Evolutionary conservation across 2,329 filamentous ascomycete species (phyloP), one percentile per base, ranked within the genome.

Genomic region (Fusarium pseudonygamai): DNA sequence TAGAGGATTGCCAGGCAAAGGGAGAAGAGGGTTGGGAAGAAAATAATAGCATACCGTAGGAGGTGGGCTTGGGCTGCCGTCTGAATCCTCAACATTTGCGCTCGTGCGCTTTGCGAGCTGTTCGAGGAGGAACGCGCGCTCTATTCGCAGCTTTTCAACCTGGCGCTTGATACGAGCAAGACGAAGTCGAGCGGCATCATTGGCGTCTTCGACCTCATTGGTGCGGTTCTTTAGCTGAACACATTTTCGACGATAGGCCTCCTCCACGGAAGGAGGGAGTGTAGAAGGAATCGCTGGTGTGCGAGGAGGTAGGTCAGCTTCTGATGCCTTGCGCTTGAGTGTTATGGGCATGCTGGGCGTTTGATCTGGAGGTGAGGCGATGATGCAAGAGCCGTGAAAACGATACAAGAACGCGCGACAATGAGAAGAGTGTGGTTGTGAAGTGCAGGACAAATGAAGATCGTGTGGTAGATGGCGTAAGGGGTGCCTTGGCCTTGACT

Each of bases 211-310:
- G 77, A 98, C 94, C 81, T 98, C 95, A 81, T 92, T 93, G 73
- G 96, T 93, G 69, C 96, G 93, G 78, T 94, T 93, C 84, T 97
- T 97, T 28, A 99, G 89, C 78, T 97, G 93, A 80, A 98, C 94
- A 83, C 96, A 98, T 90, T 99, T 98, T 74, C 94, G 91, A 78
- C 96, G 95, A 84, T 98, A 99, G 57, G 96, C 95, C 81, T 96
- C 93, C 83, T 99, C 96, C 72, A 98, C 95, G 22, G 95, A 97
- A 22, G 96, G 96, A 26, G 96, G 94, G 8, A 93, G 86, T 45
- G 89, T 83, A 22, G 90, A 89, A 36, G 89, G 89, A 61, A 89
- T 85, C 69, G 85, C 84, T 81, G 78, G 76, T 74, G 81, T 83
- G 14, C 61, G 68, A 77, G 71, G 67, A 73, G 66, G 66, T 71